Base-by-base conservation (phyloP, 1,284 basidiomycete species). In the Rhodotorula sp. region DNA sequence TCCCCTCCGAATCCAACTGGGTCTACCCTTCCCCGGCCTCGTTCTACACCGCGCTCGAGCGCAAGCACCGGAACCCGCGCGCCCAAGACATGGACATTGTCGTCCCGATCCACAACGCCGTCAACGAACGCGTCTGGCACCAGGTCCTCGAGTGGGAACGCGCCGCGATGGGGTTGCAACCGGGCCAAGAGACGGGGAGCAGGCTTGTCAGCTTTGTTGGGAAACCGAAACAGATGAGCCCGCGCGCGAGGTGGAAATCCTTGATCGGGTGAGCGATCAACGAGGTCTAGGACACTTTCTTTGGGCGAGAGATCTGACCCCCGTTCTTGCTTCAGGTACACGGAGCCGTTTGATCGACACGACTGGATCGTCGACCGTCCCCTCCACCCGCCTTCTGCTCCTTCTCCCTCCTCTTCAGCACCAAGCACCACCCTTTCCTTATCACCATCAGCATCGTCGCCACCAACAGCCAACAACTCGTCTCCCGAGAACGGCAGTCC, bases 101-200 rank as follows among this genome's bases (percentile, higher is more conserved):
- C 77, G 94, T 99, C 12, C 95, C 95, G 12, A 99, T 99, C 69
- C 95, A 99, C 82, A 99, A 99, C 79, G 95, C 95, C 47, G 97
- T 99, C 70, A 99, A 99, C 80, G 97, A 99, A 82, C 89, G 91
- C 71, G 93, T 95, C 5, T 99, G 95, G 95, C 83, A 84, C 61
- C 90, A 97, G 81, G 86, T 99, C 61, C 82, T 94, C 79, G 87
- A 87, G 73, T 99, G 95, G 95, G 95, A 99, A 81, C 82, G 69
- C 31, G 83, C 15, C 88, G 89, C 4, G 14, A n/a, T 68, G 52
- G 63, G 68, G 0, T 54, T 66, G 31, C 84, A 87, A 79, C 92
- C 88, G 88, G 16, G 90, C 90, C 66, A 84, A 82, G 60, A 66
- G 54, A 65, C 65, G 48, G 64, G 23, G 14, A 78, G 90, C 60